Evolutionary conservation across 1,284 basidiomycete genomes (phyloP).

Genomic region (Heimioporus punctisporus): DNA sequence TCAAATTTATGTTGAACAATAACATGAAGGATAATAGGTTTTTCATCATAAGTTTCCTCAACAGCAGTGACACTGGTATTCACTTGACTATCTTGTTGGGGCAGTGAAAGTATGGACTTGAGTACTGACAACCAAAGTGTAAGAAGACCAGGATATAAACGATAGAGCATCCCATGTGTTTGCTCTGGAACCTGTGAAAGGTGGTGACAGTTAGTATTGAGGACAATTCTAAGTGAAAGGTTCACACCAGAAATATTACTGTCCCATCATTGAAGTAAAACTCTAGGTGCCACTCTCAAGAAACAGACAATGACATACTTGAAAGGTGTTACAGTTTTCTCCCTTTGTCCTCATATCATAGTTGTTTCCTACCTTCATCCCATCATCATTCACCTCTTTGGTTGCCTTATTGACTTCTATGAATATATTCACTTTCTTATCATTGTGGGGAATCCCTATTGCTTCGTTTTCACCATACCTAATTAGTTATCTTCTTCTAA

Average conservation of each 20-base stretch:
- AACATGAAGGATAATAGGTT: conserved; percentile 4
- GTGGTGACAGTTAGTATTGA: neutral
- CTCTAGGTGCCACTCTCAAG: neutral
- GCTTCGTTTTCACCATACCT: no score
- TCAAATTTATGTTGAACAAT: conserved; percentile 9
- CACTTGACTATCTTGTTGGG: neutral
- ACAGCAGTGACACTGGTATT: neutral
- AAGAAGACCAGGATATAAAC: conserved; percentile 8
- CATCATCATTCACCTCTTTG: no score
- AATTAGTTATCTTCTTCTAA: no score
- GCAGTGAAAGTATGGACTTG: conserved; percentile 6
- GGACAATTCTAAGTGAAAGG: neutral
- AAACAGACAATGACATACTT: neutral
- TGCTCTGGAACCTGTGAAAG: neutral
- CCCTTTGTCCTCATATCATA: no score
- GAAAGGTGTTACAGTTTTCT: no score
- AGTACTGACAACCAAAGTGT: conserved; percentile 1
- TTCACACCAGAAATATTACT: neutral
- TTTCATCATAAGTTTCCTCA: conserved; percentile 3
- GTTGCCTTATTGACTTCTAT: no score
- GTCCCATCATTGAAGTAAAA: neutral
- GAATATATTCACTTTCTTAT: no score
- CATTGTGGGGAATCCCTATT: no score
- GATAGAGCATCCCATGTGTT: neutral
- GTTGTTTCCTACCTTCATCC: no score